Evolutionary conservation across 768 basidiomycete species (phyloP), one percentile per base, ranked within the genome.

Genomic region (Lentinula raphanica): DNA sequence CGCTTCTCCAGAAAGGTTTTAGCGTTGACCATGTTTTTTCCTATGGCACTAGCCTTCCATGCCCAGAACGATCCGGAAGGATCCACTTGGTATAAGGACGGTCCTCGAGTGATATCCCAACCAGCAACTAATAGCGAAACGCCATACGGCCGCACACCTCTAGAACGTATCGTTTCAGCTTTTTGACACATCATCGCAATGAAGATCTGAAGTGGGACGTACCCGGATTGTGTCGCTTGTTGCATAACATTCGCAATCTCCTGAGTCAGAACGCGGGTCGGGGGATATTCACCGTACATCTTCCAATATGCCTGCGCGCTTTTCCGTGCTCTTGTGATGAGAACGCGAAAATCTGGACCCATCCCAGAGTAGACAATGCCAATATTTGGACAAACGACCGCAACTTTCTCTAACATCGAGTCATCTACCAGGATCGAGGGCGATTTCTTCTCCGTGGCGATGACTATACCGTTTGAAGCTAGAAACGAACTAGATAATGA

Each of bases 261-360:
- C 71, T 96, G 94, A 8, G 95, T 97, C 63, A 99, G 78, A 57
- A 98, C 90, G 69, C 92, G 86, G 56, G 96, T 98, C 53, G 94
- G 92, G 25, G 97, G 97, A 72, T 99, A 98, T 73, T 98, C 97
- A 46, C 93, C 94, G 68, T 98, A 94, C 53, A 98, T 87, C 78
- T 98, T 99, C 96, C 96, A 99, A 73, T 99, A 99, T 21, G 94
- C 87, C 71, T 99, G 97, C 9, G 97, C 97, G 67, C 92, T 94
- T 79, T 99, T 98, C 54, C 97, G 84, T 11, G 97, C 97, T 69
- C 91, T 93, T 49, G 92, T 81, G 46, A 99, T 88, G 60, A 99
- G 81, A 23, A 99, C 84, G 42, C 97, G 86, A 73, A 97, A 99
- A 74, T 99, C 97, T 49, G 97, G 97, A 1, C 97, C 95, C 97